Conservation (phyloP, 208 protist species). For the Trypanosoma scelopori region DNA sequence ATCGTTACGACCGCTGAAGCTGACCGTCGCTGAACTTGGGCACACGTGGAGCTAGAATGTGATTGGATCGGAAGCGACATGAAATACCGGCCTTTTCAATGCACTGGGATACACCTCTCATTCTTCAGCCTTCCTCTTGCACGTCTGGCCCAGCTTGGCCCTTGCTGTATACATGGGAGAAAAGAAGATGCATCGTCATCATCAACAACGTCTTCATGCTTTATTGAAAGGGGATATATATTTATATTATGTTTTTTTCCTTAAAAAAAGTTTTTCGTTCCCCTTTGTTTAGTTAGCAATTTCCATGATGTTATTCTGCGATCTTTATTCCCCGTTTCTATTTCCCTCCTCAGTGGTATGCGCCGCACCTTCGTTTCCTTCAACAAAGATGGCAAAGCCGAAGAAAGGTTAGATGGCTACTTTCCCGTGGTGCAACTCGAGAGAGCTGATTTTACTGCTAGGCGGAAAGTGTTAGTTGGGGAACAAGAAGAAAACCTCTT, state of each 20-base stretch:
- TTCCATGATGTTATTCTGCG: too few species aligned
- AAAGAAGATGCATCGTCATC: too few species aligned
- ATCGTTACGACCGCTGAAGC: constrained; percentile 59
- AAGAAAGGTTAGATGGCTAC: constrained; percentile 12
- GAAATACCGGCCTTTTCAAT: neutral
- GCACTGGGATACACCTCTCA: neutral
- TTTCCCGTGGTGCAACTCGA: constrained; percentile 4
- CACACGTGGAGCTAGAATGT: neutral
- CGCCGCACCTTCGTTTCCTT: constrained; percentile 27
- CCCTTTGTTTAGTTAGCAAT: too few species aligned
- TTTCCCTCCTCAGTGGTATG: constrained; percentile 11
- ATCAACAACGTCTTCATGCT: too few species aligned
- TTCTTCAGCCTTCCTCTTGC: neutral
- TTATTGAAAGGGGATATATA: too few species aligned
- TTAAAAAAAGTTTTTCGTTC: too few species aligned
- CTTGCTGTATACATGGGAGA: neutral
- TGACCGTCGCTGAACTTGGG: neutral
- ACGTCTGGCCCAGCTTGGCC: neutral
- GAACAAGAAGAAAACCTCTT: constrained; percentile 21
- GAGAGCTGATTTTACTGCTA: constrained; percentile 18
- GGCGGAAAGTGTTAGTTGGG: constrained; percentile 14
- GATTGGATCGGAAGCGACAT: neutral
- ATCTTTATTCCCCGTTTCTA: constrained; percentile 1
- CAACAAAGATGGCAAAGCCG: constrained; percentile 28
- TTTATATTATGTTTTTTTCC: too few species aligned